Base-by-base conservation (phyloP, 805 yeast genomes). In the Saturnispora ahearnii region DNA sequence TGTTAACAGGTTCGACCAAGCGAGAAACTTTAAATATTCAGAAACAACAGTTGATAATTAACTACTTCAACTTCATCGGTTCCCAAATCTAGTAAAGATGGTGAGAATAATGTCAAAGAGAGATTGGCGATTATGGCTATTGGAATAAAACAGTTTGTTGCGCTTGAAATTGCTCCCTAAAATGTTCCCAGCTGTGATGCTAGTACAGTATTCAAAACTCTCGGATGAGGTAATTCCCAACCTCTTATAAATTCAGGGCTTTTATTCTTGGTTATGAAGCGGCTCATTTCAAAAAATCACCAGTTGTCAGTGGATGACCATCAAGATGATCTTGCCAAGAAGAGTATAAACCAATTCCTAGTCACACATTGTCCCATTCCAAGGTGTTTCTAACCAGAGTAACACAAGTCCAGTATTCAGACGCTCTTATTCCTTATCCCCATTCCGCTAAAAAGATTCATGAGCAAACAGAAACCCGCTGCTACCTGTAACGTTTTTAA, bases 1-100 rank as follows among this genome's bases (percentile, higher is more conserved):
- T 42, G 18, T 50, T 52, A 9, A 50, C 29, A 3, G 64, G 63
- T 49, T 61, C 67, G 0, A 61, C 68, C 13, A 69, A 46, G 21
- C 64, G 59, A 2, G 55, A 46, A 21, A 54, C 64, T 18, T 48
- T 59, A 59, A 73, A 65, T 18, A 43, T 13, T 15, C 22, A 10
- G 7, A 3, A 3, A 30, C 38, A 28, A 52, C 52, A 12, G 1
- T 9, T 3, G 53, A 49, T 18, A 18, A 18, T 18, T 2, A 18
- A 18, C 18, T 18, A 18, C 18, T 18, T 18, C 18, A 18, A 18
- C 18, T 18, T 18, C 18, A 18, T 18, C 2, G 18, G 18, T 18
- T 18, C 18, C 18, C 45, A 48, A 33, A 37, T 56, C 49, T 15
- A 54, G 31, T 6, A 29, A 21, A 5, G 54, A 45, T 6, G 62